phyloP scores from a whole-genome alignment of 352 stramenopile genomes.

The Phytophthora ramorum region DNA sequence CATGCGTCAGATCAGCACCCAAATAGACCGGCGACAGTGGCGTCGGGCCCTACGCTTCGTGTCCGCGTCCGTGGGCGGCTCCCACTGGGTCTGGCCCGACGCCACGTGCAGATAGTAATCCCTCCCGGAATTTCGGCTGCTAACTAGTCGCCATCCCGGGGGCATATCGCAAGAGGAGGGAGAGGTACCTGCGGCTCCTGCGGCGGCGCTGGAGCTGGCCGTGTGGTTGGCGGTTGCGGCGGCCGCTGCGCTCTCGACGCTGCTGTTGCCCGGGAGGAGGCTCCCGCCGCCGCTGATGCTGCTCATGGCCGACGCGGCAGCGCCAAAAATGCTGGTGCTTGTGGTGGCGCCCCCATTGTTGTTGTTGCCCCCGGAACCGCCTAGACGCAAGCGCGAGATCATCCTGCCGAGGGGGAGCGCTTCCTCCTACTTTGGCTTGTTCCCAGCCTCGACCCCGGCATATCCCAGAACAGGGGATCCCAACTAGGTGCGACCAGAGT shows the following conservation, averaged over 20 bases:
- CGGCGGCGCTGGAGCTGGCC: slow-evolving; percentile 19
- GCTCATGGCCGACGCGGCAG: slow-evolving; percentile 53
- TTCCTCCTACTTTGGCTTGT: neutral
- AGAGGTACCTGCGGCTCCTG: slow-evolving; percentile 44
- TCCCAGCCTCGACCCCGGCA: too few relatives aligned
- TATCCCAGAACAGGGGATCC: too few relatives aligned
- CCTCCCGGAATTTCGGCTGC: slow-evolving; percentile 66
- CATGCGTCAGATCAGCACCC: neutral
- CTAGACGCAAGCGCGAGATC: slow-evolving; percentile 77
- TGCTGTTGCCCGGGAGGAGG: slow-evolving; percentile 50
- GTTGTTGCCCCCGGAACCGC: slow-evolving; percentile 42
- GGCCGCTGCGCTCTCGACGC: slow-evolving; percentile 48
- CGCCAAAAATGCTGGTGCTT: slow-evolving; percentile 74
- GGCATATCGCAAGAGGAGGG: slow-evolving; percentile 38
- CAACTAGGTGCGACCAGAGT: slow-evolving; percentile 14
- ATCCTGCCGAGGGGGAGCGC: slow-evolving; percentile 32
- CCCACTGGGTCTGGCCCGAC: slow-evolving; percentile 74
- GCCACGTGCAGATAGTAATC: slow-evolving; percentile 82
- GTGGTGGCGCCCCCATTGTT: slow-evolving; percentile 45
- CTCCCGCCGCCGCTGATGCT: slow-evolving; percentile 56
- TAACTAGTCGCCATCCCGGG: slow-evolving; percentile 73
- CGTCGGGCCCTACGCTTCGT: slow-evolving; percentile 52
- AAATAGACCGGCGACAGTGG: neutral
- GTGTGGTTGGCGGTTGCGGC: slow-evolving; percentile 46
- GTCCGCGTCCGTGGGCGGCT: slow-evolving; percentile 67